Base-by-base conservation (phyloP, 2,329 filamentous ascomycete genomes). In the Fusarium transvaalense region DNA sequence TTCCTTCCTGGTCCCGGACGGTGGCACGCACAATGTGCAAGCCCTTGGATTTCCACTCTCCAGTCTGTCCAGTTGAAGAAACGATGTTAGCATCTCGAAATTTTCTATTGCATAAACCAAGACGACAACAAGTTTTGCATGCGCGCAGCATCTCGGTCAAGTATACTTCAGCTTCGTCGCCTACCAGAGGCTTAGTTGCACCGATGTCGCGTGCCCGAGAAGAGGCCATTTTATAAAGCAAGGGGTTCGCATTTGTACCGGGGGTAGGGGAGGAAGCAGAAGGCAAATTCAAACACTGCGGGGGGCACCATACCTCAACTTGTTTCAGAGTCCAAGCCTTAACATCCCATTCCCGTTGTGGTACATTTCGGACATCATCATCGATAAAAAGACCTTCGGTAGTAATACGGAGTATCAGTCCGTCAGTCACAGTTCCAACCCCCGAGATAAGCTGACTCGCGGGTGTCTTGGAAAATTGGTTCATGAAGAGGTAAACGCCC, bases 331-430 rank as follows among this genome's bases (percentile, higher is more conserved):
- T 97, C 96, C 96, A 98, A 27, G 95, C 94, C 80, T 98, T 98
- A 76, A 98, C 89, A 78, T 99, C 96, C 96, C 96, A 99, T 81
- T 99, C 96, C 62, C 96, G 89, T 80, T 98, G 94, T n/a, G 93
- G 90, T 17, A 97, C 93, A 65, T 90, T 89, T 43, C 94, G 90
- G 53, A 97, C 88, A 78, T 98, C 96, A 78, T 99, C 96, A 78
- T 99, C 96, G 76, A 99, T 96, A 81, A 98, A 98, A 55, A 98
- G 86, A 19, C 96, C 96, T 78, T 97, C 95, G 2, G 93, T 97
- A 13, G 93, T 95, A 75, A 98, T 96, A 52, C 92, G 92, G 64
- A 99, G 85, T 64, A 98, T 92, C 45, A 99, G 85, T 1, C 96
- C 96, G 76, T 99, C 94, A 3, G 94, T 97, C 32, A 98, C 93